phyloP scores from a whole-genome alignment of 768 basidiomycete genomes.

The Phanerodontia chrysosporium region DNA sequence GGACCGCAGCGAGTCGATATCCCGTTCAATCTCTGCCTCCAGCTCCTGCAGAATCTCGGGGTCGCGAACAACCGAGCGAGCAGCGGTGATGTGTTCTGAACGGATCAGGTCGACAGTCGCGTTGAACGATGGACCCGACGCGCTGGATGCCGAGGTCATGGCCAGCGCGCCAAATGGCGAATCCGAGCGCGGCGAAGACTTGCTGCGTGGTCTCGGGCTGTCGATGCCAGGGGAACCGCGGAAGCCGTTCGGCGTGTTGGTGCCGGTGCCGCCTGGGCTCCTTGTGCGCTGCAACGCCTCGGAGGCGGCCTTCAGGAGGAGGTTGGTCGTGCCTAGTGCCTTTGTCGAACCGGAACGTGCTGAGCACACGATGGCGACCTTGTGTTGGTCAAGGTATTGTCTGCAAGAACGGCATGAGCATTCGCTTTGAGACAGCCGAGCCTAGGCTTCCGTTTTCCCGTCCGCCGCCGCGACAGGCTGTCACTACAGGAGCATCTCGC shows the following conservation, averaged over 20 bases:
- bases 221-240: slow-evolving; percentile 12
- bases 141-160: slow-evolving; percentile 5
- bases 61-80: slow-evolving; percentile 53
- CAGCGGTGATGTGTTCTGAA: slow-evolving; percentile 82
- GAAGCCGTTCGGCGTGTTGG: slow-evolving; percentile 40
- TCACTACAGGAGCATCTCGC: no score
- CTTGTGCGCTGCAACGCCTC: slow-evolving; percentile 61
- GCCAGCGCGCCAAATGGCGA: slow-evolving; percentile 3
- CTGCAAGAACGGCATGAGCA: slow-evolving; percentile 30
- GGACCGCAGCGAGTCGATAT: slow-evolving; percentile 82
- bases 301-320: slow-evolving; percentile 82
- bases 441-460: no score
- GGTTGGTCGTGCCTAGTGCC: slow-evolving; percentile 90
- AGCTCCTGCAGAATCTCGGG: slow-evolving; percentile 67
- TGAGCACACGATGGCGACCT: slow-evolving; percentile 92
- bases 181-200: slow-evolving; percentile 21
- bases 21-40: slow-evolving; percentile 79
- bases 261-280: slow-evolving; percentile 35
- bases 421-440: not conserved
- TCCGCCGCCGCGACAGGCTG: no score
- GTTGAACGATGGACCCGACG: slow-evolving; percentile 45
- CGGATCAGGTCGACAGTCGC: slow-evolving; percentile 83
- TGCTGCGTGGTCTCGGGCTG: slow-evolving; percentile 20
- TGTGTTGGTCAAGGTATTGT: slow-evolving; percentile 69
- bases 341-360: slow-evolving; percentile 96